Conservation (phyloP, 306 rosid genomes). For the Cyclanthera cordifolia region DNA sequence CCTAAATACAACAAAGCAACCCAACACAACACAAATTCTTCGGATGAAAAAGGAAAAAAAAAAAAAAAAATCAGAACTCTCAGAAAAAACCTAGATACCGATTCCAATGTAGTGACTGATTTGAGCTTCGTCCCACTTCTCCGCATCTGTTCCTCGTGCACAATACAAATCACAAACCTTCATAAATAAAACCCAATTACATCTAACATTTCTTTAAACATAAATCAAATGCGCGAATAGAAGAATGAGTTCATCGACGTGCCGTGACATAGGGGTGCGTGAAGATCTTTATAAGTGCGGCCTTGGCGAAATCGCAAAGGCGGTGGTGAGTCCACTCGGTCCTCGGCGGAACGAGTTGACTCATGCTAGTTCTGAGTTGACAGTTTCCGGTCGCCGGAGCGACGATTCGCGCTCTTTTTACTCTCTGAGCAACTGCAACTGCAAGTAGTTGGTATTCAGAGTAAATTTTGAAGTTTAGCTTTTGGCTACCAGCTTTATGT, state of each 20-base stretch:
- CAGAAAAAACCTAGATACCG: conserved; percentile 26
- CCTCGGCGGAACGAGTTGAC: conserved; percentile 35
- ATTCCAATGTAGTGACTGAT: conserved; percentile 84
- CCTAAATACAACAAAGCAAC: background rate
- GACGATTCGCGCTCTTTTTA: conserved; percentile 3
- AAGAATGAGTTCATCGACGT: background rate
- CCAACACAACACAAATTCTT: background rate
- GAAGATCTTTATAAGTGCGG: conserved; percentile 68
- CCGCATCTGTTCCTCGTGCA: conserved; percentile 52
- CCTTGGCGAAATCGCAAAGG: conserved; percentile 65
- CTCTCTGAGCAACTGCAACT: too few relatives aligned
- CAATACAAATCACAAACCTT: conserved; percentile 84
- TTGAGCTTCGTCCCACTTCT: conserved; percentile 71
- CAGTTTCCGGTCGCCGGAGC: background rate
- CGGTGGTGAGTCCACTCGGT: conserved; percentile 59
- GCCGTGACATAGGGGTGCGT: conserved; percentile 79
- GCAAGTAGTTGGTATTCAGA: too few relatives aligned
- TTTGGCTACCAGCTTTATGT: too few relatives aligned
- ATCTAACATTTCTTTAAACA: background rate
- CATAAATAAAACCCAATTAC: background rate
- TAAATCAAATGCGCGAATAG: background rate
- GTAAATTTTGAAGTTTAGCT: too few relatives aligned
- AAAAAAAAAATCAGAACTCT: background rate
- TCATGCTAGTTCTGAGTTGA: conserved; percentile 23
- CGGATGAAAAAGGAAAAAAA: background rate